Percentiles rank a stretch among this genome's conserved stretches.
Evolutionary conservation across 495 filamentous ascomycete genomes (phyloP).

Genomic region (Penicillium daleae): DNA sequence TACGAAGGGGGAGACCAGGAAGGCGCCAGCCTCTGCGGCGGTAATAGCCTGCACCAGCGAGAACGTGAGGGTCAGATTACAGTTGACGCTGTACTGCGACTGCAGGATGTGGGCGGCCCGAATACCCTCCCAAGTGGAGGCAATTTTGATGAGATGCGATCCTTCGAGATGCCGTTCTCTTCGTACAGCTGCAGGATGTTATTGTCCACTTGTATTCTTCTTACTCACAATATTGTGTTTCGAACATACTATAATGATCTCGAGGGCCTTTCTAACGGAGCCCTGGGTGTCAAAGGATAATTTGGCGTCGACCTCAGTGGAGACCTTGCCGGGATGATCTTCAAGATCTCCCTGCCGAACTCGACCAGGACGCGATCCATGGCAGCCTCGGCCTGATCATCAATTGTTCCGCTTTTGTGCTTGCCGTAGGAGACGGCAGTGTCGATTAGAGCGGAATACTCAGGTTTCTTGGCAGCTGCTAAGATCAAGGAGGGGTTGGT

Average conservation of each 20-base stretch:
- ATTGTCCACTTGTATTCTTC: no score
- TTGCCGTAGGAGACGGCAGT: slow-evolving; percentile 85
- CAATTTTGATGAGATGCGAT: slow-evolving; percentile 74
- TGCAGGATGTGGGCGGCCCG: slow-evolving; percentile 94
- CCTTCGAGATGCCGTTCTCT: slow-evolving; percentile 85
- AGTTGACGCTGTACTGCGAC: slow-evolving; percentile 91
- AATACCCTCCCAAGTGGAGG: slow-evolving; percentile 86
- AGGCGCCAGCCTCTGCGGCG: slow-evolving; percentile 93
- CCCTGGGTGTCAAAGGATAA: slow-evolving; percentile 95
- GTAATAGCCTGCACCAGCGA: slow-evolving; percentile 93
- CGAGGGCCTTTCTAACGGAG: slow-evolving; percentile 92
- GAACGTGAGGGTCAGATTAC: slow-evolving; percentile 99
- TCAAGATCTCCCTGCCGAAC: slow-evolving; percentile 96
- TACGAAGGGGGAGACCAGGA: slow-evolving; percentile 99
- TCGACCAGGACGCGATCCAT: slow-evolving; percentile 94
- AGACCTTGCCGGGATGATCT: slow-evolving; percentile 98
- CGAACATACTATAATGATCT: slow-evolving; percentile 97
- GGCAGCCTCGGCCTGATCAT: slow-evolving; percentile 79
- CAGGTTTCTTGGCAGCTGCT: slow-evolving; percentile 95
- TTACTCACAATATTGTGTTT: slow-evolving; percentile 19
- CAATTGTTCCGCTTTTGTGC: slow-evolving; percentile 62
- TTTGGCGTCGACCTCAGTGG: slow-evolving; percentile 95
- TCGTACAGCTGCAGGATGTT: slow-evolving; percentile 99
- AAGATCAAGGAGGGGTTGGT: slow-evolving; percentile 99
- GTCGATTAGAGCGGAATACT: slow-evolving; percentile 93